These are phyloP conservation scores for Pseudopithomyces chartarum DNA, from an alignment of 2,329 filamentous ascomycete genomes.

Conservation along the genomic window DNA sequence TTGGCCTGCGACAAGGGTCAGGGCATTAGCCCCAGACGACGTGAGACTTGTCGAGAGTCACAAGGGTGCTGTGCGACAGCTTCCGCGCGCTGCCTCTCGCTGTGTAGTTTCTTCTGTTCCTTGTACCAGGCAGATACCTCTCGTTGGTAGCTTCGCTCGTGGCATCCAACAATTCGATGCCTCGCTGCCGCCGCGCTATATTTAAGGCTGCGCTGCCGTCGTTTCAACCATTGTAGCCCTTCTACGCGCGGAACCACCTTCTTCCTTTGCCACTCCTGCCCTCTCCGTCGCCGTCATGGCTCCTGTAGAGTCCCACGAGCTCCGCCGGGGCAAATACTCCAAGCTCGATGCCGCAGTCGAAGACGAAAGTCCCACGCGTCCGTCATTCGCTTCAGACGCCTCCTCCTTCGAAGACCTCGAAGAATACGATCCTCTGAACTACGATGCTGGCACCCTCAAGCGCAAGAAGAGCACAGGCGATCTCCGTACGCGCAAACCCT, in stretches of 20 bases:
- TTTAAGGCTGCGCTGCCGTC: slow-evolving; percentile 16
- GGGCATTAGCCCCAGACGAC: neutral
- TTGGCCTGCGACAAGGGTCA: slow-evolving; percentile 8
- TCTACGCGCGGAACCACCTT: slow-evolving; percentile 1
- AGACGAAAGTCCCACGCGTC: slow-evolving; percentile 40
- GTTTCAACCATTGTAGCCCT: slow-evolving; percentile 12
- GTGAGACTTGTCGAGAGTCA: neutral
- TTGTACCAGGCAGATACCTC: neutral
- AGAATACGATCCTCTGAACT: slow-evolving; percentile 54
- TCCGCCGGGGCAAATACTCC: slow-evolving; percentile 46
- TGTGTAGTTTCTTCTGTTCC: neutral
- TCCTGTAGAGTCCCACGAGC: slow-evolving; percentile 36
- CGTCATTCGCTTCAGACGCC: slow-evolving; percentile 42
- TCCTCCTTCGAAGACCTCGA: slow-evolving; percentile 49
- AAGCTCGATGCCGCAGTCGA: slow-evolving; percentile 42
- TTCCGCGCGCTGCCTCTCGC: neutral
- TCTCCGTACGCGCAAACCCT: slow-evolving; percentile 39
- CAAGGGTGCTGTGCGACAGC: slow-evolving; percentile 7
- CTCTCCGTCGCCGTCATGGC: slow-evolving; percentile 22
- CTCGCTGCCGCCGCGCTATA: slow-evolving; percentile 10
- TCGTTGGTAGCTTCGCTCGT: slow-evolving; percentile 5
- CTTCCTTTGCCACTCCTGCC: neutral
- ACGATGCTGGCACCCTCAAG: slow-evolving; percentile 46
- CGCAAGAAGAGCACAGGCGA: slow-evolving; percentile 46
- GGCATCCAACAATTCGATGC: slow-evolving; percentile 14